These are phyloP conservation scores for Aspergillus floridensis DNA, from an alignment of 2,329 filamentous ascomycete species.

Conservation along the genomic window DNA sequence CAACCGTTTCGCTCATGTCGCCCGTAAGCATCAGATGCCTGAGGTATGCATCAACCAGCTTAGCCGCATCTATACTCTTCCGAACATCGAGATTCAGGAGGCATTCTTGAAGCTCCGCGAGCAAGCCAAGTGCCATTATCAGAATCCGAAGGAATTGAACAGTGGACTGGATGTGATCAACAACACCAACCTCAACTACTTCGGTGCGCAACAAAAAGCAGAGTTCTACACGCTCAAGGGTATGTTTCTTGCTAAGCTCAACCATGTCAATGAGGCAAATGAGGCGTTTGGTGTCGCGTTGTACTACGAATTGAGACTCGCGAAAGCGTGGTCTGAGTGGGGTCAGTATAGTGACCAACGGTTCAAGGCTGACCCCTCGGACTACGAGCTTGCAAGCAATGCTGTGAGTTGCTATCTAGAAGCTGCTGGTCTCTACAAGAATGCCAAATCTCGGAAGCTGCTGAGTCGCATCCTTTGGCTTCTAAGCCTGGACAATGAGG, in stretches of 20 bases:
- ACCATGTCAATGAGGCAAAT: slow-evolving; percentile 86
- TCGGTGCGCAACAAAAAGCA: slow-evolving; percentile 91
- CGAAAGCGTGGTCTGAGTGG: slow-evolving; percentile 99
- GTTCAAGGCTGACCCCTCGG: slow-evolving; percentile 84
- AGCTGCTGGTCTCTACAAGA: slow-evolving; percentile 94
- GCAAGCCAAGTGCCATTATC: slow-evolving; percentile 97
- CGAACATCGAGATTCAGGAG: slow-evolving; percentile 99
- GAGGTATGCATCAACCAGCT: slow-evolving; percentile 97
- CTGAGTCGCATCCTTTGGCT: slow-evolving; percentile 93
- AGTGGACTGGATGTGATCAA: slow-evolving; percentile 97
- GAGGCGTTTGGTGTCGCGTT: slow-evolving; percentile 91
- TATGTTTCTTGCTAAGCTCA: slow-evolving; percentile 96
- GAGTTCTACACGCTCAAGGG: slow-evolving; percentile 99
- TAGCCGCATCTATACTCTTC: slow-evolving; percentile 95
- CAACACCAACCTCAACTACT: slow-evolving; percentile 98
- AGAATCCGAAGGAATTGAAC: slow-evolving; percentile 87
- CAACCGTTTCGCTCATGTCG: slow-evolving; percentile 96
- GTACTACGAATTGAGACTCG: slow-evolving; percentile 91
- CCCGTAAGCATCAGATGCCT: slow-evolving; percentile 91
- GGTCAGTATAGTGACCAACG: slow-evolving; percentile 95
- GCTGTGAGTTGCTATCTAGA: slow-evolving; percentile 95
- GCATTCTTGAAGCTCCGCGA: slow-evolving; percentile 98
- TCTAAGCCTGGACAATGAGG: slow-evolving; percentile 85
- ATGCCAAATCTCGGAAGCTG: slow-evolving; percentile 89
- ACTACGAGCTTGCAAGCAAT: slow-evolving; percentile 81